A percentile compares a stretch with the other conserved stretches of the same genome.
Conservation (phyloP, 345 rosid genomes). For the Excoecaria cochinchinensis region DNA sequence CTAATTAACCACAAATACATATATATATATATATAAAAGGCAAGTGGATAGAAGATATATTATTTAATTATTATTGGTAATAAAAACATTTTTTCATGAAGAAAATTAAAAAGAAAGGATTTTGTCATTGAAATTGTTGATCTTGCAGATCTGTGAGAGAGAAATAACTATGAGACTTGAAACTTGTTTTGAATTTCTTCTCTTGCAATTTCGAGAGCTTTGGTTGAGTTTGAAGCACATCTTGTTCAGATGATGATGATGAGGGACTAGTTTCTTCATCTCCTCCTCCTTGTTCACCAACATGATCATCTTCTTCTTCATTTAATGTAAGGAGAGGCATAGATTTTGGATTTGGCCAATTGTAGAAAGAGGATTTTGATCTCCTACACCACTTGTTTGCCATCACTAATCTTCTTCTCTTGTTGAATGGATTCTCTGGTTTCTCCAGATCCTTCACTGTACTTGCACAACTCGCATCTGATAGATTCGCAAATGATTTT, state of each 20-base stretch:
- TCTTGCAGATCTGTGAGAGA: constrained; percentile 68
- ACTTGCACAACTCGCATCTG: constrained; percentile 38
- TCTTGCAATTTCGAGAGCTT: background rate
- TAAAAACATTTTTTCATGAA: background rate
- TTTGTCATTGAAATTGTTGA: constrained; percentile 12
- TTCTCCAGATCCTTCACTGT: constrained; percentile 55
- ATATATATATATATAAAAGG: no score
- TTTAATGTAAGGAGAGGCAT: constrained; percentile 68
- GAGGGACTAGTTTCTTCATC: constrained; percentile 8
- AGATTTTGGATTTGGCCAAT: constrained; percentile 57
- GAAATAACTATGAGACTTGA: constrained; percentile 61
- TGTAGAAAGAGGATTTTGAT: constrained; percentile 36
- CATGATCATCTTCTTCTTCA: constrained; percentile 37
- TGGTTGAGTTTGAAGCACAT: background rate
- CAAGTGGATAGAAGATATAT: background rate
- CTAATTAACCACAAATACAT: no score
- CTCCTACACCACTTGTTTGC: constrained; percentile 48
- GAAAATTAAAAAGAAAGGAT: background rate
- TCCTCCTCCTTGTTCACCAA: background rate
- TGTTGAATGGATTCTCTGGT: constrained; percentile 74
- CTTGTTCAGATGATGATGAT: constrained; percentile 20
- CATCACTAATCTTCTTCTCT: constrained; percentile 59
- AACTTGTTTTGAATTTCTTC: constrained; percentile 30
- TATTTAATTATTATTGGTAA: background rate
- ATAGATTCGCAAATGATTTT: constrained; percentile 67